A percentile compares a stretch with the other conserved stretches of the same genome.
Conservation (phyloP, 2,329 filamentous ascomycete genomes). For the Ophiosphaerella narmari region DNA sequence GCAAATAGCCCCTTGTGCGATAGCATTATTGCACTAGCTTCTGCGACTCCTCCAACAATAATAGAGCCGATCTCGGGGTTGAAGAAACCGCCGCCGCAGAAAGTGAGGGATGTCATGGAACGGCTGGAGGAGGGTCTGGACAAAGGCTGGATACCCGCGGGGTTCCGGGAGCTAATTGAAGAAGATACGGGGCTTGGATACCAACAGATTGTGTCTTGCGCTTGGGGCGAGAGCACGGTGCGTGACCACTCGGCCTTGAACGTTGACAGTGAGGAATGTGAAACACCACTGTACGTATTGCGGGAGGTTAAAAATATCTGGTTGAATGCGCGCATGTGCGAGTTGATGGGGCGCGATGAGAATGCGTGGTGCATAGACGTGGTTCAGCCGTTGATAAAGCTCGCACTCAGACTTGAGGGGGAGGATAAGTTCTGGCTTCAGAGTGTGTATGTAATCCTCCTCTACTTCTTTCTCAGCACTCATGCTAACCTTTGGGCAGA, state of each 20-base stretch:
- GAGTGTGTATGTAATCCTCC: constrained; percentile 5
- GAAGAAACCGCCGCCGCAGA: constrained; percentile 9
- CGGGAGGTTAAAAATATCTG: constrained; percentile 12
- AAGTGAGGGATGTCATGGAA: constrained; percentile 15
- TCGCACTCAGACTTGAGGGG: constrained; percentile 14
- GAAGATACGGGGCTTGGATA: constrained; percentile 17
- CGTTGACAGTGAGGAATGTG: constrained; percentile 1
- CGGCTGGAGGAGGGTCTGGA: constrained; percentile 13
- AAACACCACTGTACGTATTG: constrained; percentile 7
- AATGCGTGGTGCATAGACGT: constrained; percentile 17
- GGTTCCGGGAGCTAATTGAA: constrained; percentile 10
- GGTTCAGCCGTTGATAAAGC: constrained; percentile 11
- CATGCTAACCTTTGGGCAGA: constrained; percentile 2
- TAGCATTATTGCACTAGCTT: constrained; percentile 8
- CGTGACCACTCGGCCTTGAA: not conserved
- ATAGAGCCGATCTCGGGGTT: constrained; percentile 14
- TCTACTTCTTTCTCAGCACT: not conserved
- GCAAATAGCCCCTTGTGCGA: constrained; percentile 8
- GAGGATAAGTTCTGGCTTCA: constrained; percentile 13
- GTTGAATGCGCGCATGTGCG: constrained; percentile 2
- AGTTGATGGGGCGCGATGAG: constrained; percentile 12
- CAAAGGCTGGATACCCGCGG: constrained; percentile 15
- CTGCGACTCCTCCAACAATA: constrained; percentile 15
- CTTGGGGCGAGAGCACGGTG: constrained; percentile 8
- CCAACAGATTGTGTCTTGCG: constrained; percentile 12